Base-by-base conservation (phyloP, 805 yeast genomes). In the Monosporozyma aerobia region DNA sequence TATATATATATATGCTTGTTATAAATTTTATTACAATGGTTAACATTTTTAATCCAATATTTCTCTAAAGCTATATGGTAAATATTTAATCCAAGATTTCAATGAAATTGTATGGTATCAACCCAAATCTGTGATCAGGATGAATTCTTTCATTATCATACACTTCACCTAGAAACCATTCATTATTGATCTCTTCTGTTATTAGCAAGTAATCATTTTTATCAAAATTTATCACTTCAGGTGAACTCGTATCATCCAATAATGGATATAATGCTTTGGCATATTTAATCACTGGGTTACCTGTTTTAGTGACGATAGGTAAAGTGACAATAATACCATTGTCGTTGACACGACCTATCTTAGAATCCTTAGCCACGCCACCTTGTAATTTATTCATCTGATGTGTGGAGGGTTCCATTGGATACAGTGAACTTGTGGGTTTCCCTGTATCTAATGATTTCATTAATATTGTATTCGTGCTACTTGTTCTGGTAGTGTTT, bases 111-210 rank as follows among this genome's bases (percentile, higher is more conserved):
- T 50, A 56, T 22, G 68, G 68, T 23, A 64, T 62, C 22, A 64
- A 53, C 16, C 68, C 68, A 23, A 48, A 46, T 35, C 57, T 56
- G 47, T 62, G 62, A 5, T 52, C 51, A 5, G 48, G 53, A 14
- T 52, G 51, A 10, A 62, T 59, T 40, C 44, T 58, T 37, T 63
- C 62, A 49, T 61, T 61, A 44, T 61, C 64, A 47, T 63, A 63
- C 8, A 66, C 70, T 52, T 67, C 71, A 30, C 71, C 71, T 49
- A 57, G 59, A 51, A 51, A 66, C 71, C 71, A 67, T 51, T 67
- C 69, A 8, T 62, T 55, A 51, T 63, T 65, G 10, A 67, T 59
- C 8, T 56, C 55, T 46, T 64, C 65, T 1, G 68, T 66, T 2
- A 67, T 55, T 22, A 67, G 54, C 19, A 67, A 48, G 51, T 64